These are phyloP conservation scores for Sclerotinia minor DNA, from an alignment of 2,329 filamentous ascomycete genomes.

Conservation along the genomic window DNA sequence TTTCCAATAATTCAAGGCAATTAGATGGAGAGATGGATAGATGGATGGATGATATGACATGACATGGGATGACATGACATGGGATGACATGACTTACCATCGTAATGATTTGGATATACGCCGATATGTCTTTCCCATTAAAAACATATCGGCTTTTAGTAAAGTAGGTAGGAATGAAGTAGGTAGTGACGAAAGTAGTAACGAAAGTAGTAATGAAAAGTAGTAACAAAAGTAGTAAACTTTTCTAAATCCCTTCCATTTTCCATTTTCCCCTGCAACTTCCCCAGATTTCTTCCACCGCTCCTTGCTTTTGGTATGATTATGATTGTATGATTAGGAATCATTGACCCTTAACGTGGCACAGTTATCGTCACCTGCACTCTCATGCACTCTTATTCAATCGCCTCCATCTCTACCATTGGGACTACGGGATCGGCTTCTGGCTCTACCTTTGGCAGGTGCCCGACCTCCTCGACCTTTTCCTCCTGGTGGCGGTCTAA, in stretches of 20 bases:
- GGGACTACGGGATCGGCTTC: conserved; percentile 42
- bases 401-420: conserved; percentile 35
- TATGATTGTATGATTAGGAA: conserved; percentile 8
- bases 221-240: not conserved
- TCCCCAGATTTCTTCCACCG: conserved; percentile 9
- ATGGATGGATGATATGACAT: not conserved
- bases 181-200: not conserved
- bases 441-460: conserved; percentile 40
- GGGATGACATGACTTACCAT: conserved; percentile 17
- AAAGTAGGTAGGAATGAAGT: not conserved
- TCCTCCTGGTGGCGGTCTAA: conserved; percentile 67
- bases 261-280: not conserved
- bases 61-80: too few species aligned
- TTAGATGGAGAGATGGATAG: not conserved
- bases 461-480: conserved; percentile 48
- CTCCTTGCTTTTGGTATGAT: not conserved
- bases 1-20: not conserved
- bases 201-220: not conserved
- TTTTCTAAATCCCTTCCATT: not conserved
- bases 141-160: conserved; percentile 24
- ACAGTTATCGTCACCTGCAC: conserved; percentile 11
- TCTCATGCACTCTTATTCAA: conserved; percentile 28
- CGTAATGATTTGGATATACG: conserved; percentile 21
- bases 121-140: conserved; percentile 22
- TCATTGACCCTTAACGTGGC: conserved; percentile 11